Percentiles rank a stretch among this genome's conserved stretches.
Evolutionary conservation across 2,329 filamentous ascomycete genomes (phyloP).

Genomic region (Dothideomycetes sp.): DNA sequence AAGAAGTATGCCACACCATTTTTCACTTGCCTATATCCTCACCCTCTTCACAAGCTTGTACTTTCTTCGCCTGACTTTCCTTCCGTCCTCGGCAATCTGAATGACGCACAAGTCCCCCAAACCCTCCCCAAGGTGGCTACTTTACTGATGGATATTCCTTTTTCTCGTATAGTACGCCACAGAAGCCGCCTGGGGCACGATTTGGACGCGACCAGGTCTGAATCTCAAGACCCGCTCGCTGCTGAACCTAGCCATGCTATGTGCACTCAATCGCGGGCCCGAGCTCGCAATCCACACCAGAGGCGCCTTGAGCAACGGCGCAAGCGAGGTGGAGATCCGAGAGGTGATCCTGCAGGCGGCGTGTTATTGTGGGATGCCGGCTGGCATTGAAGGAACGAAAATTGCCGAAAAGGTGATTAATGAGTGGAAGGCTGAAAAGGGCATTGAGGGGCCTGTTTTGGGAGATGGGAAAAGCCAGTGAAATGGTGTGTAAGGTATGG

Average conservation of each 20-base stretch:
- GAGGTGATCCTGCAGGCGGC: conserved; percentile 44
- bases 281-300: conserved; percentile 53
- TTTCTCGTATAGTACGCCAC: conserved; percentile 35
- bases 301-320: conserved; percentile 52
- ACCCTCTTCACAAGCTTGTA: neutral
- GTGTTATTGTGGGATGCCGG: conserved; percentile 43
- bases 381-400: conserved; percentile 44
- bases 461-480: conserved; percentile 1
- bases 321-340: conserved; percentile 50
- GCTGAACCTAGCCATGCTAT: conserved; percentile 55
- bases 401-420: conserved; percentile 39
- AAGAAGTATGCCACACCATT: conserved; percentile 36
- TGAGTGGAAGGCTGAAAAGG: conserved; percentile 36
- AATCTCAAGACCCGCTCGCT: conserved; percentile 50
- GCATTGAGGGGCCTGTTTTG: conserved; percentile 6
- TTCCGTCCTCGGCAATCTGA: neutral
- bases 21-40: neutral
- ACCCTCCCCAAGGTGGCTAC: no score
- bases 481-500: no score
- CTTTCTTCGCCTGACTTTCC: neutral
- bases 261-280: conserved; percentile 46
- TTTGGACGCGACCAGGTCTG: conserved; percentile 53
- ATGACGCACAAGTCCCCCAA: neutral
- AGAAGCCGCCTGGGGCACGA: conserved; percentile 53
- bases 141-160: neutral